Evolutionary conservation across 1,139 yeast genomes (phyloP), one percentile per base, ranked within the genome.

Genomic region (Candida tetrigidarum): DNA sequence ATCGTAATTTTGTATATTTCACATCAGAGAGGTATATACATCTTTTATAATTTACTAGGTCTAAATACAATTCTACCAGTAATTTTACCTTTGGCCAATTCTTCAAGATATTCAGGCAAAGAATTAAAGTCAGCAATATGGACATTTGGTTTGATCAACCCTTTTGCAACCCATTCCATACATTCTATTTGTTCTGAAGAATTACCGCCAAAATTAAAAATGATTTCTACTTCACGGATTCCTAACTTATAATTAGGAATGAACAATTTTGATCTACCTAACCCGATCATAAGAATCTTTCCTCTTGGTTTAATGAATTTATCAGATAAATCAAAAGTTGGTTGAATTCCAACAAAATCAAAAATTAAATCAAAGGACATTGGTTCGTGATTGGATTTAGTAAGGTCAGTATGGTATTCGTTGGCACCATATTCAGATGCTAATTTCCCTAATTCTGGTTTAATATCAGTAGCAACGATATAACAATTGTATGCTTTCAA

Each of bases 201-300:
- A 12, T 69, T 66, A 16, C 83, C 83, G 37, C 81, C 81, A 54
- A 75, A 74, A 37, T 71, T 66, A 48, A 67, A 75, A 32, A 68
- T 57, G 34, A 76, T 53, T 41, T 68, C 64, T 25, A 74, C 63
- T 54, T 78, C 81, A 50, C 76, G 63, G 43, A 71, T 53, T 6
- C 71, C 76, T 50, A 73, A 61, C 18, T 67, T 63, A 52, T 56
- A 74, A 50, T 71, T 72, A 25, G 55, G 56, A 32, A 74, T 50
- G 3, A 50, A 44, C 15, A 76, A 56, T 42, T 64, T 64, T 38
- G 62, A 57, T 39, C 60, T 58, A 2, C 76, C 81, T 49, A 78
- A 60, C 1, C 83, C 82, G 16, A 76, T 67, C 51, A 73, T 67
- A 25, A 73, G 61, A 18, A 76, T 66, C 41, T 64, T 64, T n/a